Conservation (phyloP, 2,329 filamentous ascomycete species). For the Pseudocercospora musae region DNA sequence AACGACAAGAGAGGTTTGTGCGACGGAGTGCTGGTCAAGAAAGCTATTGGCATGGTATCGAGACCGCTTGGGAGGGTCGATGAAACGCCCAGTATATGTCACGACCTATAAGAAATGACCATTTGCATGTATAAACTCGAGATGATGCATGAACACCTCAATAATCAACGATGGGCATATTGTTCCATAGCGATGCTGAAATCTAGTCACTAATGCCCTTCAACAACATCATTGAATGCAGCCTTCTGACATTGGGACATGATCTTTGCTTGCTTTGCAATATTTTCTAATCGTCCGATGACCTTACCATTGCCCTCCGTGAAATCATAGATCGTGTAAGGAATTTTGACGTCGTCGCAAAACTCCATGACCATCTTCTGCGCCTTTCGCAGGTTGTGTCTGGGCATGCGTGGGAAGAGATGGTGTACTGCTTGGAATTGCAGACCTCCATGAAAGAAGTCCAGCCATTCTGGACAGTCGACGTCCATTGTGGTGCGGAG, state of each 20-base stretch:
- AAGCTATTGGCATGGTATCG: slow-evolving; percentile 31
- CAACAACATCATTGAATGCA: slow-evolving; percentile 30
- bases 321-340: slow-evolving; percentile 61
- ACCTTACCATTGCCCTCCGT: slow-evolving; percentile 61
- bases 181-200: background rate
- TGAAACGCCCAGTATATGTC: background rate
- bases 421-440: slow-evolving; percentile 73
- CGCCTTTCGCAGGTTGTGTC: slow-evolving; percentile 63
- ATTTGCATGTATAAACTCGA: background rate
- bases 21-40: slow-evolving; percentile 30
- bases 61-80: slow-evolving; percentile 30
- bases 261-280: slow-evolving; percentile 59
- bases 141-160: too few species aligned
- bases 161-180: background rate
- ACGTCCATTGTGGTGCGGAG: slow-evolving; percentile 72
- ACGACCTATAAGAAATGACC: background rate
- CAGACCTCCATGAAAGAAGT: slow-evolving; percentile 68
- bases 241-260: slow-evolving; percentile 54
- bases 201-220: slow-evolving; percentile 24
- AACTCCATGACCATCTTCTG: slow-evolving; percentile 62
- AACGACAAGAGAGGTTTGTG: background rate
- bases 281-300: slow-evolving; percentile 53
- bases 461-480: slow-evolving; percentile 68
- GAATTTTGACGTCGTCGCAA: slow-evolving; percentile 61
- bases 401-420: slow-evolving; percentile 64